Conservation (phyloP, 306 rosid genomes). For the Pterocarpus santalinus region DNA sequence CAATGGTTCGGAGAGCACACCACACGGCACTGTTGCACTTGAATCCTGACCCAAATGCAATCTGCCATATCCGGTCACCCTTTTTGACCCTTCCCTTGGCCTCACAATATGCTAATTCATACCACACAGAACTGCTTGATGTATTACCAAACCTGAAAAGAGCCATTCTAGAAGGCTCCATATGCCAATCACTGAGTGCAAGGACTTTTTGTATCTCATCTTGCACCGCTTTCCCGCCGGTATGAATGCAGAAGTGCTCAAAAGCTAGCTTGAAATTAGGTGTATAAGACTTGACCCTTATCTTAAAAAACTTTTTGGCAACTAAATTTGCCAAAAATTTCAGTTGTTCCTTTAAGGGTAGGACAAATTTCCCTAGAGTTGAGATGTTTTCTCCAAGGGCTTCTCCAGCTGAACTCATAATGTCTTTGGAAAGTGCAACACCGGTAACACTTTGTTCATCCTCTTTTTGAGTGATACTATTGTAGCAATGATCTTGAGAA, state of each 20-base stretch:
- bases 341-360: slow-evolving; percentile 29
- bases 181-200: not conserved
- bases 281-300: slow-evolving; percentile 12
- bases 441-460: slow-evolving; percentile 13
- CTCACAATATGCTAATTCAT: slow-evolving; percentile 24
- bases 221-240: slow-evolving; percentile 12
- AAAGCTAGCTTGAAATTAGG: slow-evolving; percentile 37
- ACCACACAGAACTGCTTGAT: slow-evolving; percentile 39
- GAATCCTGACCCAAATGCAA: slow-evolving; percentile 37
- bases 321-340: slow-evolving; percentile 24
- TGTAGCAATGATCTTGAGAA: slow-evolving; percentile 23
- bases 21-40: slow-evolving; percentile 41
- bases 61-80: slow-evolving; percentile 34
- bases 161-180: slow-evolving; percentile 36
- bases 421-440: slow-evolving; percentile 21
- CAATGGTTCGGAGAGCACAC: slow-evolving; percentile 17
- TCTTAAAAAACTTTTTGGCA: not conserved
- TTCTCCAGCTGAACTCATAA: not conserved
- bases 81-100: slow-evolving; percentile 32
- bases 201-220: not conserved
- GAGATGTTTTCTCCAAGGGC: slow-evolving; percentile 23
- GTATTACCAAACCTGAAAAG: slow-evolving; percentile 24
- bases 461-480: slow-evolving; percentile 11
- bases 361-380: slow-evolving; percentile 10
- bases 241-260: slow-evolving; percentile 32